Evolutionary conservation across 1,284 basidiomycete genomes (phyloP).

Genomic region (Marasmius tenuissimus): DNA sequence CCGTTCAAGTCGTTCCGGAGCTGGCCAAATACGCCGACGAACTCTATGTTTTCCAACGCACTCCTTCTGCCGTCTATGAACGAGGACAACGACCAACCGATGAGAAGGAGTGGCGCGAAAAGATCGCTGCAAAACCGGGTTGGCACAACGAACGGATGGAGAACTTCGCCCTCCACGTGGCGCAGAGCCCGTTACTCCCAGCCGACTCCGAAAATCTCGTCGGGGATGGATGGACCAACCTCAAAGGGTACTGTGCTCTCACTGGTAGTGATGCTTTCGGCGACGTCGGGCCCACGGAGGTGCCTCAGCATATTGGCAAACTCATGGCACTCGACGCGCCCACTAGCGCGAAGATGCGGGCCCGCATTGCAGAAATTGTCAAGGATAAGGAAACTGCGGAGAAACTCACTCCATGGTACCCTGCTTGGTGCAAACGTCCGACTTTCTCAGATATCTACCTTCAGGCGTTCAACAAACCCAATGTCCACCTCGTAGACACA

Average conservation of each 20-base stretch:
- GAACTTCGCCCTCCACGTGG: constrained; percentile 8
- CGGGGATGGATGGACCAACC: constrained; percentile 12
- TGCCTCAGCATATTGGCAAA: constrained; percentile 10
- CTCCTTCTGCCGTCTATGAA: constrained; percentile 16
- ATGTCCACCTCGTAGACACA: constrained; percentile 20
- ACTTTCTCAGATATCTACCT: constrained; percentile 12
- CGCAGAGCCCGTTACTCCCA: not conserved
- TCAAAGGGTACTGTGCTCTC: constrained; percentile 7
- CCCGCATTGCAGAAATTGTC: constrained; percentile 13
- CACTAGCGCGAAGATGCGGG: constrained; percentile 10
- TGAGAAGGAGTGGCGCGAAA: constrained; percentile 4
- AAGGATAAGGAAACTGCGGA: constrained; percentile 14
- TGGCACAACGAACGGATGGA: constrained; percentile 11
- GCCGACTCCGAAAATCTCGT: constrained; percentile 8
- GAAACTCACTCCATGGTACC: constrained; percentile 14
- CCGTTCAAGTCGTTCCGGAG: constrained; percentile 17
- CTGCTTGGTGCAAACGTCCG: constrained; percentile 8
- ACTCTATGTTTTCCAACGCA: constrained; percentile 20
- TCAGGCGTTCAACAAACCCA: constrained; percentile 16
- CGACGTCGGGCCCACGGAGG: constrained; percentile 10
- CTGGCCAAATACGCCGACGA: constrained; percentile 17
- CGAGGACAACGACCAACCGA: constrained; percentile 15
- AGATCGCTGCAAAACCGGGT: constrained; percentile 9
- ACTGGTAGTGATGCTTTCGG: constrained; percentile 9
- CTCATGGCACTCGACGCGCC: constrained; percentile 12